phyloP scores from a whole-genome alignment of 2,329 filamentous ascomycete species.

The Rhexocercosporidium sp. region DNA sequence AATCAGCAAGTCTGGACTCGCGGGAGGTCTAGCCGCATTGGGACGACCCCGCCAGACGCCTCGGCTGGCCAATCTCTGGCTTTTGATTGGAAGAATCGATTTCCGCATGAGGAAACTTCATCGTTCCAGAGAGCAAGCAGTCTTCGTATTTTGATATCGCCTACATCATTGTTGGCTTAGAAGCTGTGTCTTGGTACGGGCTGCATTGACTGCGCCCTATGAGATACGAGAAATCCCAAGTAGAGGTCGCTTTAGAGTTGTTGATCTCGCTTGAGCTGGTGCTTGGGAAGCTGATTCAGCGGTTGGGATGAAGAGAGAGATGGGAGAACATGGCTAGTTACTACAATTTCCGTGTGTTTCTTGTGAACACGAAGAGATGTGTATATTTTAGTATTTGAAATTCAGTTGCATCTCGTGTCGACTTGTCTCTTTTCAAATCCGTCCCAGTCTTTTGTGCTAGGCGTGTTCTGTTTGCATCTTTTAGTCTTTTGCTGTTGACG shows the following conservation, averaged over 20 bases:
- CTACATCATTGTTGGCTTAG: background rate
- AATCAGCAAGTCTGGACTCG: slow-evolving; percentile 14
- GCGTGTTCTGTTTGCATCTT: background rate
- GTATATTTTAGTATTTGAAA: background rate
- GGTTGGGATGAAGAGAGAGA: background rate
- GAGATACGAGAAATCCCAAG: background rate
- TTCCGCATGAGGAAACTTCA: slow-evolving; percentile 7
- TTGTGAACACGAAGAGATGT: background rate
- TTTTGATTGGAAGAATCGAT: slow-evolving; percentile 6
- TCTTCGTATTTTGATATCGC: background rate
- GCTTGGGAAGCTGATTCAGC: background rate
- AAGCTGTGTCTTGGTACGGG: background rate
- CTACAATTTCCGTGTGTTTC: background rate
- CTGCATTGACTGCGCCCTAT: background rate
- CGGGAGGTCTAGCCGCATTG: slow-evolving; percentile 5
- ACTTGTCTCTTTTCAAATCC: too few relatives aligned
- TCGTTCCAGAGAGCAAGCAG: background rate
- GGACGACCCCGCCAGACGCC: background rate
- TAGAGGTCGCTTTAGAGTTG: background rate
- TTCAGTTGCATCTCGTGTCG: too few relatives aligned
- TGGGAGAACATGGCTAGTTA: background rate
- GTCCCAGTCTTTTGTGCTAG: background rate
- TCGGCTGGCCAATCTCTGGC: background rate
- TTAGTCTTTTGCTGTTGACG: background rate
- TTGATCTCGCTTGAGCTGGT: background rate